Percentiles rank a stretch among this genome's conserved stretches.
phyloP scores from a whole-genome alignment of 805 yeast genomes.

The Ascoidea asiatica region DNA sequence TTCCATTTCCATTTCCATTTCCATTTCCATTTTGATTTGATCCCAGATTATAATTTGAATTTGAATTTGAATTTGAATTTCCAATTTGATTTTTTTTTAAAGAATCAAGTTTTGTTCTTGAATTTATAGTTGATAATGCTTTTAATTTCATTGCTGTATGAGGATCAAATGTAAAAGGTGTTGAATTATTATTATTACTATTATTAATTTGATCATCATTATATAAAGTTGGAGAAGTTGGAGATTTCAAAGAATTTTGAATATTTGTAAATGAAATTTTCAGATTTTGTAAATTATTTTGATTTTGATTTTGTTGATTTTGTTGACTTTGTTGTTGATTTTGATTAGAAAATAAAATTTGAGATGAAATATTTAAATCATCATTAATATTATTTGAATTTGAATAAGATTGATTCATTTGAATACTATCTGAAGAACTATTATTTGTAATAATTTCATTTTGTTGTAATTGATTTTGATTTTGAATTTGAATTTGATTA shows the following conservation, averaged over 20 bases:
- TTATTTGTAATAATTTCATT: constrained; percentile 1
- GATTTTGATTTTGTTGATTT: constrained; percentile 1
- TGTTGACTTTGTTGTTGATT: neutral
- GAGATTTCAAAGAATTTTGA: constrained; percentile 5
- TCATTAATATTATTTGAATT: constrained; percentile 1
- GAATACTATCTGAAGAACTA: neutral
- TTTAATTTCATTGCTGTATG: constrained; percentile 43
- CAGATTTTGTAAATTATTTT: neutral
- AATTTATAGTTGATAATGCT: constrained; percentile 52
- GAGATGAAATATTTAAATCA: neutral
- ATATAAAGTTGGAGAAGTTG: constrained; percentile 12
- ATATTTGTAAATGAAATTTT: neutral
- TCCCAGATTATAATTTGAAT: constrained; percentile 1
- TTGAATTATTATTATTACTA: too few species aligned
- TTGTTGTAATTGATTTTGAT: constrained; percentile 2
- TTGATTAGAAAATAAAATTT: neutral
- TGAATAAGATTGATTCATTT: neutral
- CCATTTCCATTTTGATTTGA: neutral
- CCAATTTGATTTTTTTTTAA: constrained; percentile 17
- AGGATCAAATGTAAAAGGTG: constrained; percentile 8
- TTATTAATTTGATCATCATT: constrained; percentile 9
- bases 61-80: neutral
- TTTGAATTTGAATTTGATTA: neutral
- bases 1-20: too few species aligned
- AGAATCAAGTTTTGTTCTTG: constrained; percentile 30